phyloP scores from a whole-genome alignment of 768 basidiomycete species.

The Russula sp. region DNA sequence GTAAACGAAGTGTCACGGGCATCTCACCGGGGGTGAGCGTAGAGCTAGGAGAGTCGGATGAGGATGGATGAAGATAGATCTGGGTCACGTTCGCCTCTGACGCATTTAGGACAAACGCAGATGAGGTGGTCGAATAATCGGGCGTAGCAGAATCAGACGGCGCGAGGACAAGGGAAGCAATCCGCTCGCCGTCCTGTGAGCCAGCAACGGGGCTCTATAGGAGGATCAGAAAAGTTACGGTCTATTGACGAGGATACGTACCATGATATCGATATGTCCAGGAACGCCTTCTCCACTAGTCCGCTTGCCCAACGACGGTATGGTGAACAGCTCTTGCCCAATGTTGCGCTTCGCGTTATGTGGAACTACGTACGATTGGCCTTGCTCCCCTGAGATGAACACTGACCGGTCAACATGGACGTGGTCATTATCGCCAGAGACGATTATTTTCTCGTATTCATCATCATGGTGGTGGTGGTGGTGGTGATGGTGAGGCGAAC shows the following conservation, averaged over 20 bases:
- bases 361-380: constrained; percentile 21
- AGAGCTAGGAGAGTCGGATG: constrained; percentile 5
- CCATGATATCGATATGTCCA: constrained; percentile 48
- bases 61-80: constrained; percentile 28
- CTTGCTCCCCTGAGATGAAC: constrained; percentile 23
- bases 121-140: not conserved
- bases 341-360: constrained; percentile 19
- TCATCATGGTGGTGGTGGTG: constrained; percentile 9
- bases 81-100: constrained; percentile 29
- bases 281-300: constrained; percentile 28
- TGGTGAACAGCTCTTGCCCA: constrained; percentile 15
- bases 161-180: constrained; percentile 39
- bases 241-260: constrained; percentile 27
- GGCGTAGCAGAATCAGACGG: constrained; percentile 9
- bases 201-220: constrained; percentile 34
- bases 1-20: constrained; percentile 40
- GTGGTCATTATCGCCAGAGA: constrained; percentile 26
- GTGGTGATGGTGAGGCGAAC: constrained; percentile 2
- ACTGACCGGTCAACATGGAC: constrained; percentile 22
- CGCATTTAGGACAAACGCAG: constrained; percentile 31
- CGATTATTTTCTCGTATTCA: constrained; percentile 24
- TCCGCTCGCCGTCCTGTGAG: constrained; percentile 31
- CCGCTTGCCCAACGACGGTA: constrained; percentile 6
- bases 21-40: constrained; percentile 22
- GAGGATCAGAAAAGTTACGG: not conserved